These are phyloP conservation scores for Dillenia turbinata DNA, from an alignment of 164 flowering plant species.

Conservation along the genomic window DNA sequence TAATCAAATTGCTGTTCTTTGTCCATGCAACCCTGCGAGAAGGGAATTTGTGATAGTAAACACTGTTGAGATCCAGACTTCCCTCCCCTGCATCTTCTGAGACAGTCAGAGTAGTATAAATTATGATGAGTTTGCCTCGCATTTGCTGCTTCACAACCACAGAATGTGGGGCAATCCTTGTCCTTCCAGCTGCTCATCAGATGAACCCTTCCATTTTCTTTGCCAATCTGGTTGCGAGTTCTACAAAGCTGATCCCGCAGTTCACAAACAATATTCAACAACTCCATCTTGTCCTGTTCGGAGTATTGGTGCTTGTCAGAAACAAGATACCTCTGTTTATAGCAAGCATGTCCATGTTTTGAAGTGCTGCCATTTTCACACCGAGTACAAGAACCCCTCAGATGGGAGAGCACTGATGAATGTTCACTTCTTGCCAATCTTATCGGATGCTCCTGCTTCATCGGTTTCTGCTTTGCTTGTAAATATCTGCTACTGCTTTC, in stretches of 20 bases:
- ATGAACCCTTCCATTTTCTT: conserved; percentile 20
- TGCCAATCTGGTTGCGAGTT: conserved; percentile 16
- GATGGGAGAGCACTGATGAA: conserved; percentile 17
- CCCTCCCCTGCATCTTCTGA: conserved; percentile 20
- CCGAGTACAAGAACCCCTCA: conserved; percentile 12
- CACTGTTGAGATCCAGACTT: conserved; percentile 20
- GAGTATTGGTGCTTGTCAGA: conserved; percentile 18
- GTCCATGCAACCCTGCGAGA: conserved; percentile 37
- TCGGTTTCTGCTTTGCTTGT: conserved; percentile 16
- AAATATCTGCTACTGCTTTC: conserved; percentile 8
- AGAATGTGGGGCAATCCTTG: conserved; percentile 11
- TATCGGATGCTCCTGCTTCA: conserved; percentile 9
- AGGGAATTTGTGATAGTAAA: conserved; percentile 23
- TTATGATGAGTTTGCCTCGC: conserved; percentile 14
- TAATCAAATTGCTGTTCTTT: conserved; percentile 25
- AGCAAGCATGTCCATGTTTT: conserved; percentile 23
- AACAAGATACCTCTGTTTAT: conserved; percentile 13
- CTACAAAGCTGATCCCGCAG: conserved; percentile 47
- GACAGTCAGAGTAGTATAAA: conserved; percentile 15
- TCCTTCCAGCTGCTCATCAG: conserved; percentile 17
- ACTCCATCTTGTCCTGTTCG: conserved; percentile 41
- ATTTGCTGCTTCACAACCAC: conserved; percentile 11
- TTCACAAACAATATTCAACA: conserved; percentile 56
- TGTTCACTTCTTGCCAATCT: conserved; percentile 24
- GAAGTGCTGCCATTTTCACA: conserved; percentile 34